Percentiles rank a stretch among this genome's conserved stretches.
These are phyloP conservation scores for Phytophthora rubi DNA, from an alignment of 352 stramenopile species.

Conservation along the genomic window DNA sequence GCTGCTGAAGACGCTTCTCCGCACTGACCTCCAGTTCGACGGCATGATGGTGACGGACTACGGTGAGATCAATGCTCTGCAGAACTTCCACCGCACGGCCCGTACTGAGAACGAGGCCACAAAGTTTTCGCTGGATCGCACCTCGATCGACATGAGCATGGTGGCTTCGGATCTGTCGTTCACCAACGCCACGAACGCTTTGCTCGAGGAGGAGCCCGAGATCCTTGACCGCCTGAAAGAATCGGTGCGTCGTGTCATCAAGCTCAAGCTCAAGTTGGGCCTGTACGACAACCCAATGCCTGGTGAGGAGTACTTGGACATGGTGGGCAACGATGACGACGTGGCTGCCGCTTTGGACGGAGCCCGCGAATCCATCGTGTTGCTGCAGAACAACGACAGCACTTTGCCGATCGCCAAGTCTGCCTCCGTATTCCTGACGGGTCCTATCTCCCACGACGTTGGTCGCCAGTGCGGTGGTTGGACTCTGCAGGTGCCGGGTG, in stretches of 20 bases:
- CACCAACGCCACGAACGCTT: conserved; percentile 43
- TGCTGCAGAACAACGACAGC: conserved; percentile 71
- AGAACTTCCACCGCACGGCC: conserved; percentile 43
- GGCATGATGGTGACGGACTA: conserved; percentile 89
- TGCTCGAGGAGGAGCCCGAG: conserved; percentile 35
- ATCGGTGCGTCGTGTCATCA: conserved; percentile 60
- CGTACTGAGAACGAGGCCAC: conserved; percentile 43
- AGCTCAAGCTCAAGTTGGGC: conserved; percentile 60
- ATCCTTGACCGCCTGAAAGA: conserved; percentile 46
- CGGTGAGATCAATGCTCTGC: conserved; percentile 64
- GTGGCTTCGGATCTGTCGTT: conserved; percentile 39
- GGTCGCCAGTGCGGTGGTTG: conserved; percentile 65
- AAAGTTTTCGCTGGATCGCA: conserved; percentile 58
- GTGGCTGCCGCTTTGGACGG: conserved; percentile 47
- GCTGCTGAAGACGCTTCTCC: conserved; percentile 67
- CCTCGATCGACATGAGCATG: conserved; percentile 90
- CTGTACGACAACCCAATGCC: conserved; percentile 67
- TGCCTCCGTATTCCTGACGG: conserved; percentile 57
- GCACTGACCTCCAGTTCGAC: conserved; percentile 72
- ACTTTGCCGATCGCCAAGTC: conserved; percentile 43
- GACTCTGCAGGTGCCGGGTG: conserved; percentile 73
- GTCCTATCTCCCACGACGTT: conserved; percentile 52
- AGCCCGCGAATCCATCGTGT: conserved; percentile 65
- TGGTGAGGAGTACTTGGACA: conserved; percentile 34
- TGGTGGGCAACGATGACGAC: conserved; percentile 50